Conservation (phyloP, 345 rosid genomes). For the Ricinus communis region DNA sequence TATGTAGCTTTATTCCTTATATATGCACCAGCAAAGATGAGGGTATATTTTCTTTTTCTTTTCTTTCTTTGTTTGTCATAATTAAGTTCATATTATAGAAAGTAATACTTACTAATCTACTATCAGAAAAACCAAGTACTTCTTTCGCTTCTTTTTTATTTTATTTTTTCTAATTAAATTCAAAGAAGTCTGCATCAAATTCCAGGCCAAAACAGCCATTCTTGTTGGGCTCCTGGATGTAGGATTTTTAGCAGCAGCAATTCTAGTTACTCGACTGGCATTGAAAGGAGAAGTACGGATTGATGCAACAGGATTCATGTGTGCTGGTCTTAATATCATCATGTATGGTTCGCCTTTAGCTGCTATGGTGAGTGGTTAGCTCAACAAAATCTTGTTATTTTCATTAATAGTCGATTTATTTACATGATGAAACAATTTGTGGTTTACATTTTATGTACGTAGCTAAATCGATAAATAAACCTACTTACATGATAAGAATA, state of each 20-base stretch:
- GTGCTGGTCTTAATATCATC: constrained; percentile 60
- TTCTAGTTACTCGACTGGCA: constrained; percentile 41
- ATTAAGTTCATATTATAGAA: too few relatives aligned
- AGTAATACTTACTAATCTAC: too few relatives aligned
- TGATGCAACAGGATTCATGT: constrained; percentile 53
- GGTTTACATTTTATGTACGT: too few relatives aligned
- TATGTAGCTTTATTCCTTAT: constrained; percentile 52
- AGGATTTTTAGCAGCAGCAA: constrained; percentile 44
- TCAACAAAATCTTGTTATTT: background rate
- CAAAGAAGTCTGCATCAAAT: background rate
- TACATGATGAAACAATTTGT: too few relatives aligned
- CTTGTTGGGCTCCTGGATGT: constrained; percentile 50
- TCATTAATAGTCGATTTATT: too few relatives aligned
- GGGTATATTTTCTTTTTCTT: constrained; percentile 22
- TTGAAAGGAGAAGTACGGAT: constrained; percentile 52
- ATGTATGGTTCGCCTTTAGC: constrained; percentile 88
- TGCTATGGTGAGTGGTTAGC: constrained; percentile 47
- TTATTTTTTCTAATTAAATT: too few relatives aligned
- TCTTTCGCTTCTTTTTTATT: too few relatives aligned
- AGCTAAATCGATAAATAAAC: too few relatives aligned
- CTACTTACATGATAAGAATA: too few relatives aligned
- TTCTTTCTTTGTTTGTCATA: too few relatives aligned
- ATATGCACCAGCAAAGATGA: constrained; percentile 43
- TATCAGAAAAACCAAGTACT: too few relatives aligned
- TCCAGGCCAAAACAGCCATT: constrained; percentile 45